A percentile compares a stretch with the other conserved stretches of the same genome.
Conservation (phyloP, 495 filamentous ascomycete genomes). For the Penicillium arizonense region DNA sequence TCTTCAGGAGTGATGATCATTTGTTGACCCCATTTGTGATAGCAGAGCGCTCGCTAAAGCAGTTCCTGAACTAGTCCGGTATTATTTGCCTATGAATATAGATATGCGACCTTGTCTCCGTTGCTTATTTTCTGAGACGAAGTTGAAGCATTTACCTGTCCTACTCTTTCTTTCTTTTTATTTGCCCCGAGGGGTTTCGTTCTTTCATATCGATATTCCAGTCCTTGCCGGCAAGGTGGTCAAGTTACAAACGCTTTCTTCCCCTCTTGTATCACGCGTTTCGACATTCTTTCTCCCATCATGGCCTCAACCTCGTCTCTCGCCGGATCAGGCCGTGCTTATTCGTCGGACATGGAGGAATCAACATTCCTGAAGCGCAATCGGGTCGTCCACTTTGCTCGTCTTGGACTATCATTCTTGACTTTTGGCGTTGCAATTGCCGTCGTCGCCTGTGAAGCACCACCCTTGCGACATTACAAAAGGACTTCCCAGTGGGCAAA, state of each 20-base stretch:
- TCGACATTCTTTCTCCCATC: slow-evolving; percentile 1
- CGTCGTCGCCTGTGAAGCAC: slow-evolving; percentile 40
- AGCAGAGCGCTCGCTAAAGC: slow-evolving; percentile 8
- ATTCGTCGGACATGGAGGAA: slow-evolving; percentile 37
- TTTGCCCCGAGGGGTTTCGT: slow-evolving; percentile 8
- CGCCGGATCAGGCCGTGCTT: slow-evolving; percentile 28
- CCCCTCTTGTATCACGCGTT: not conserved
- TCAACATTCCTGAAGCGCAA: slow-evolving; percentile 37
- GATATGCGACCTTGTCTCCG: slow-evolving; percentile 14
- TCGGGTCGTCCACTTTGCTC: slow-evolving; percentile 35
- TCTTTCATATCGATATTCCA: slow-evolving; percentile 5
- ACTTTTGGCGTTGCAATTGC: slow-evolving; percentile 34
- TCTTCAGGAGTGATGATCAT: slow-evolving; percentile 11
- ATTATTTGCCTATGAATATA: slow-evolving; percentile 5
- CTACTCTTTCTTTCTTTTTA: slow-evolving; percentile 18
- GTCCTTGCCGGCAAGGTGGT: slow-evolving; percentile 23
- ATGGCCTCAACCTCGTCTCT: slow-evolving; percentile 30
- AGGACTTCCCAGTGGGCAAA: slow-evolving; percentile 32
- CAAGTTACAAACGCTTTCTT: slow-evolving; percentile 6
- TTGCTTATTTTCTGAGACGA: slow-evolving; percentile 2
- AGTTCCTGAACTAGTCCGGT: not conserved
- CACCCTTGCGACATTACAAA: slow-evolving; percentile 40
- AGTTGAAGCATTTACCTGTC: slow-evolving; percentile 8
- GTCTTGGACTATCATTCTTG: slow-evolving; percentile 36
- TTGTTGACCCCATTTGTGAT: slow-evolving; percentile 11